phyloP scores from a whole-genome alignment of 2,329 filamentous ascomycete species.

The Bertia moriformis region DNA sequence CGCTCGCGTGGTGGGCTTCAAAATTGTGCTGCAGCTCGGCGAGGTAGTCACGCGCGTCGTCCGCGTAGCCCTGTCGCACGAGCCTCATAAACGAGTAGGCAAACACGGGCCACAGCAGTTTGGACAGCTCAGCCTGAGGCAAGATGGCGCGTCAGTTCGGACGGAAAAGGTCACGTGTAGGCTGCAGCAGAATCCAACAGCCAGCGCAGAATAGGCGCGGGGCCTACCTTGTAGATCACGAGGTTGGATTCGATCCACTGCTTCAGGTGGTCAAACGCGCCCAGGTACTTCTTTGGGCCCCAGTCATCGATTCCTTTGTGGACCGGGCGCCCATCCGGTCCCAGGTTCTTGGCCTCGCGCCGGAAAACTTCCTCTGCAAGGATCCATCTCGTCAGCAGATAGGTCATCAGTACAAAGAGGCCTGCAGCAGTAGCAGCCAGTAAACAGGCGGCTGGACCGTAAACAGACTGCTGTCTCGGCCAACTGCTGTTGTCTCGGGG shows the following conservation, averaged over 20 bases:
- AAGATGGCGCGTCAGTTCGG: constrained; percentile 1
- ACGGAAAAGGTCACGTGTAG: neutral
- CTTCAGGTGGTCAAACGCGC: constrained; percentile 59
- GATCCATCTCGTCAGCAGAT: constrained; percentile 89
- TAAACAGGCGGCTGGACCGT: too few species aligned
- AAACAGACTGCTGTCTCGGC: too few species aligned
- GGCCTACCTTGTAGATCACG: constrained; percentile 91
- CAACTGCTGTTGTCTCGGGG: too few species aligned
- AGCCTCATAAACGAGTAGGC: constrained; percentile 84
- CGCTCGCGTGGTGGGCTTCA: constrained; percentile 64
- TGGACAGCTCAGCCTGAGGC: constrained; percentile 64
- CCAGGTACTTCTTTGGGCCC: constrained; percentile 64
- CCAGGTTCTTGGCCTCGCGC: constrained; percentile 73
- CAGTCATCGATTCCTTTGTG: constrained; percentile 48
- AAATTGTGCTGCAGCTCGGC: constrained; percentile 54
- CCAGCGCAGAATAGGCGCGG: neutral
- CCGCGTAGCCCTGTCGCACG: constrained; percentile 54
- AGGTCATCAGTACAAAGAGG: constrained; percentile 63
- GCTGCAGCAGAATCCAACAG: constrained; percentile 5
- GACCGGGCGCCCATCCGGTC: constrained; percentile 66
- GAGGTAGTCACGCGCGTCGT: constrained; percentile 63
- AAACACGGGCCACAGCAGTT: constrained; percentile 84
- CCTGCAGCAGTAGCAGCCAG: too few species aligned
- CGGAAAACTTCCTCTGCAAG: constrained; percentile 85
- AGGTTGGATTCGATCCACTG: constrained; percentile 84